Base-by-base conservation (phyloP, 495 filamentous ascomycete genomes). In the Schizothecium vesticola region DNA sequence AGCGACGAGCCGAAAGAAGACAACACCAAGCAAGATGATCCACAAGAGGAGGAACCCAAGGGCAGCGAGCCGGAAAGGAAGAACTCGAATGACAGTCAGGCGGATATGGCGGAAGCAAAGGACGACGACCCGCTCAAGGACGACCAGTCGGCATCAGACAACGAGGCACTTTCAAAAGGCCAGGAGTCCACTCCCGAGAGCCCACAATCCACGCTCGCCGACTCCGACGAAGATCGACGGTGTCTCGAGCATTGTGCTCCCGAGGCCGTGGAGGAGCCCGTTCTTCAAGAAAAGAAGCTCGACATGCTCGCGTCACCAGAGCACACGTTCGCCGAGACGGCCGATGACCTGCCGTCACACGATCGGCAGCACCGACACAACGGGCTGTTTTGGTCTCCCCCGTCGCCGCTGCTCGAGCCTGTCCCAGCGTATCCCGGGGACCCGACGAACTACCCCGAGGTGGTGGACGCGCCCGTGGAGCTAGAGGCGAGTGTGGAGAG, bases 391-490 rank as follows among this genome's bases (percentile, higher is more conserved):
- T 51, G 43, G 43, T 51, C 43, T 3, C 19, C 43, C 16, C 43
- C 43, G 16, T 51, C 43, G 43, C 43, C 43, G 43, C 43, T 51
- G 16, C 43, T 51, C 16, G 43, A 51, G 43, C 16, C 43, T 8
- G 43, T 51, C 16, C 43, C 43, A n/a, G 19, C 8, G 43, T 51
- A 51, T n/a, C 43, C 43, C 5, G 43, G 43, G 43, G 43, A 51
- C 8, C 43, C 43, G 16, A 51, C 43, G 19, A 19, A 3, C 6
- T 51, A n/a, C 5, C 43, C 23, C 2, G 55, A 63, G n/a, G 29
- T 70, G 21, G 60, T 22, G 8, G 59, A 61, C 19, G 66, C 68
- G 7, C 71, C 71, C 7, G 63, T 65, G 26, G 51, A 63, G 19
- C n/a, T 51, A 19, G 43, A 65, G 51, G 12, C 43, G 16, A 24